Base-by-base conservation (phyloP, 495 filamentous ascomycete species). In the Hypoxylon rickii region DNA sequence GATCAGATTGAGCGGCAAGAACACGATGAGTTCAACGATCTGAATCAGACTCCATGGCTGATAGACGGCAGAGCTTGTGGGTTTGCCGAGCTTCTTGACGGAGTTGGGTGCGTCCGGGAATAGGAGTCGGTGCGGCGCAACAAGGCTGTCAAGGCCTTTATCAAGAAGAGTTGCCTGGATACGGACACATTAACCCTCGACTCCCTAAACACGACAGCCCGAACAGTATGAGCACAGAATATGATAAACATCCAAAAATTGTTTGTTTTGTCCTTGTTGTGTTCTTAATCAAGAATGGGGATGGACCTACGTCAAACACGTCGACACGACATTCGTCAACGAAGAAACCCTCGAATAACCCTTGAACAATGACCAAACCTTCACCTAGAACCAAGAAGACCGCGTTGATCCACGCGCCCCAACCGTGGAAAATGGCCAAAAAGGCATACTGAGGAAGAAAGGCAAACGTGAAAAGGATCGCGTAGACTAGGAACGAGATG, bases 1-100 rank as follows among this genome's bases (percentile, higher is more conserved):
- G 24, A 98, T 86, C 17, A 97, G 80, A 69, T 96, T 97, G 55
- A 97, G 79, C 1, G 94, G 93, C 1, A 97, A 75, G 62, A 87
- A 90, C 11, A 88, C 47, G 15, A 91, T 78, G 50, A 92, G 86
- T 69, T 93, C 88, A 46, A 86, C 56, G 46, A 91, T 91, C 63
- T 92, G 88, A n/a, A 83, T 79, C 11, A 89, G 58, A 47, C 87
- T 90, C 71, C 89, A 86, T 0, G 79, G 82, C 20, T 80, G 73
- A 64, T 94, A 88, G 1, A 78, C 71, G 50, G 91, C 90, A 20
- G 79, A 75, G 53, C 74, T 84, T 0, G 84, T 78, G 21, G 89
- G 77, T 61, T 88, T 90, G 4, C 93, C 93, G 3, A 97, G 75
- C 61, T 86, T 86, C 18, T 83, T 83, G 29, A 92, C 80, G 0